Percentiles rank a stretch among this genome's conserved stretches.
These are phyloP conservation scores for Jacaranda mimosifolia DNA, from an alignment of 257 asterid genomes.

Conservation along the genomic window DNA sequence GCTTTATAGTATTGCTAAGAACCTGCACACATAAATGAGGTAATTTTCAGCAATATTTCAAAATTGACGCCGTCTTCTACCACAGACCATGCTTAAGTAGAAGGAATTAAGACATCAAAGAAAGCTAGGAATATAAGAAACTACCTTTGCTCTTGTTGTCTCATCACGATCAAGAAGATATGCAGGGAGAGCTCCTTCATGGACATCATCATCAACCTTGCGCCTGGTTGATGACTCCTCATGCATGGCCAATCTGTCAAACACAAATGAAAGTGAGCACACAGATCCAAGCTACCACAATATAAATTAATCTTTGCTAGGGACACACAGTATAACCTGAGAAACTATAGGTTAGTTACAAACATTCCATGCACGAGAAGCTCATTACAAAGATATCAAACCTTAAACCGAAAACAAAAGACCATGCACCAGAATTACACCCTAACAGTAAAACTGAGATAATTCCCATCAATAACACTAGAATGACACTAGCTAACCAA, in stretches of 20 bases:
- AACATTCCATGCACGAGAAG: background rate
- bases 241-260: conserved; percentile 83
- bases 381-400: background rate
- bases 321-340: too few species aligned
- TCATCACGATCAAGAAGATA: conserved; percentile 97
- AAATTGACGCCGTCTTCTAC: background rate
- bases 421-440: background rate
- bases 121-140: conserved; percentile 3
- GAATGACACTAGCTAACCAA: background rate
- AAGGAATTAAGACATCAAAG: background rate
- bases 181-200: conserved; percentile 93
- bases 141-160: conserved; percentile 90
- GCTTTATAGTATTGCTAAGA: conserved; percentile 94
- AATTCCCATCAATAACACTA: background rate
- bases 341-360: too few species aligned
- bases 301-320: background rate
- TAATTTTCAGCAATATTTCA: background rate
- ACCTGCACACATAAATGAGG: conserved; percentile 53
- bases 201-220: conserved; percentile 90
- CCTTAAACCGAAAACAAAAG: background rate
- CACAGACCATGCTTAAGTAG: background rate
- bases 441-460: background rate
- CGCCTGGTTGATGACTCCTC: conserved; percentile 86
- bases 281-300: conserved; percentile 9
- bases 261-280: conserved; percentile 22